A percentile compares a stretch with the other conserved stretches of the same genome.
These are phyloP conservation scores for Melampsora americana DNA, from an alignment of 1,284 basidiomycete species.

Conservation along the genomic window DNA sequence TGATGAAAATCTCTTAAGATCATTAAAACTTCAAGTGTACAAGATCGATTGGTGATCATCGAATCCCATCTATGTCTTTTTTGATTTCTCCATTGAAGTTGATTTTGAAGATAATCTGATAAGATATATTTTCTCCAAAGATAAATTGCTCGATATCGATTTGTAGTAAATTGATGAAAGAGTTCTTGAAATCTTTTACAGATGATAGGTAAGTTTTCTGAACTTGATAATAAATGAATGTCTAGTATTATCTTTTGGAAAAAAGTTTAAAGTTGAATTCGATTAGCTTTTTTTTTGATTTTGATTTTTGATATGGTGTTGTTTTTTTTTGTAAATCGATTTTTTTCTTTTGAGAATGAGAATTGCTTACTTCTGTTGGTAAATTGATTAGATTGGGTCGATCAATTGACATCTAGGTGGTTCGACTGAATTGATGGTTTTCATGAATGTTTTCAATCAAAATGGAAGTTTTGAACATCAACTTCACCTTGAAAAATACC, in stretches of 20 bases:
- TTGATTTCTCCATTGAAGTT: not conserved
- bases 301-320: too few species aligned
- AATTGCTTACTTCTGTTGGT: not conserved
- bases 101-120: not conserved
- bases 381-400: not conserved
- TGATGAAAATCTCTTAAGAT: conserved; percentile 19
- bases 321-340: too few species aligned
- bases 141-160: conserved; percentile 23
- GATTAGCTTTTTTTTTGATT: not conserved
- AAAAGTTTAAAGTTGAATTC: not conserved
- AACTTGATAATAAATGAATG: conserved; percentile 33
- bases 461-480: too few species aligned
- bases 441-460: too few species aligned
- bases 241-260: conserved; percentile 19
- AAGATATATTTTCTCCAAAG: conserved; percentile 33
- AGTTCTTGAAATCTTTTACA: conserved; percentile 8
- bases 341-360: too few species aligned
- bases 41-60: conserved; percentile 13
- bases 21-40: conserved; percentile 24
- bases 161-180: conserved; percentile 3
- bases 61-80: conserved; percentile 23
- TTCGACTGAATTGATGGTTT: too few species aligned
- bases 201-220: conserved; percentile 18
- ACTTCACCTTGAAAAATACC: too few species aligned
- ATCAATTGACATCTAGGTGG: too few species aligned